Conservation (phyloP, 805 yeast genomes). For the Yarrowia porcina region DNA sequence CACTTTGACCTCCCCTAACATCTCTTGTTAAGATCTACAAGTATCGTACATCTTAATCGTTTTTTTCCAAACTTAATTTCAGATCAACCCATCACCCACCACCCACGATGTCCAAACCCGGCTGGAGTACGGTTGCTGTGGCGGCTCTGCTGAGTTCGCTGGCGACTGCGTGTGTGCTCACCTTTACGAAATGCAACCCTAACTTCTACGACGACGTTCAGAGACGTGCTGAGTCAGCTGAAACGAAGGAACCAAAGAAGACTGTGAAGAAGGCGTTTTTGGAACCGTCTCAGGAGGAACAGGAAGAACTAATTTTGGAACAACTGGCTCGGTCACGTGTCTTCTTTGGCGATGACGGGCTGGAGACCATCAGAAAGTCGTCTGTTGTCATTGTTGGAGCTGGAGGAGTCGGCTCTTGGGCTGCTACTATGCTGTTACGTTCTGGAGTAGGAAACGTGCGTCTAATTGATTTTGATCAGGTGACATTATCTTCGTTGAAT, state of each 20-base stretch:
- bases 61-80: background rate
- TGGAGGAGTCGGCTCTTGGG: conserved; percentile 99
- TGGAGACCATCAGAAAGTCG: conserved; percentile 65
- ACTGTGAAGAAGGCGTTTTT: no score
- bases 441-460: conserved; percentile 80
- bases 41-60: no score
- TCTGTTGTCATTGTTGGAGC: conserved; percentile 82
- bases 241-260: no score
- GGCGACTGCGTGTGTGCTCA: conserved; percentile 7
- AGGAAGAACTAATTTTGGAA: conserved; percentile 75
- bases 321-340: conserved; percentile 93
- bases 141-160: conserved; percentile 9
- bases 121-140: conserved; percentile 4
- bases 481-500: conserved; percentile 83
- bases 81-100: background rate
- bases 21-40: no score
- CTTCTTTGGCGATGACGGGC: conserved; percentile 82
- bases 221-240: background rate
- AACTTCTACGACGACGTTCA: background rate
- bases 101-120: conserved; percentile 19
- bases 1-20: no score
- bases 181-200: conserved; percentile 12
- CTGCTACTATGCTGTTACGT: conserved; percentile 81
- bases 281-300: background rate
- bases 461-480: conserved; percentile 94